Evolutionary conservation across 2,329 filamentous ascomycete species (phyloP), one percentile per base, ranked within the genome.

Genomic region (Celoporthe dispersa): DNA sequence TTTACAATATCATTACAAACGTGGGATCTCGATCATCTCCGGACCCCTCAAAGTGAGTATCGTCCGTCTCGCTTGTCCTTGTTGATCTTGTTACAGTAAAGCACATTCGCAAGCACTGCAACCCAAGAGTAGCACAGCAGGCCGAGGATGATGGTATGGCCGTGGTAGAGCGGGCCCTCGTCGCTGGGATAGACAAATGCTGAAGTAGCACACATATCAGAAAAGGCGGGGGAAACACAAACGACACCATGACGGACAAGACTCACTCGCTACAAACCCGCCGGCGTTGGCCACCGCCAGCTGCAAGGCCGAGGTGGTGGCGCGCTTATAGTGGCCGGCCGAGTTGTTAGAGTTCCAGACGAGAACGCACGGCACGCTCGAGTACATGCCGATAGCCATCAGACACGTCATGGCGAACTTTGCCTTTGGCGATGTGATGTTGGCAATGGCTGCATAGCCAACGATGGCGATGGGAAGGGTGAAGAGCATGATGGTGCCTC

Each of bases 341-440:
- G 86, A 89, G 76, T 92, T 92, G 76, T 91, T 91, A 2, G 87
- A 87, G 72, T 89, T 86, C 89, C 90, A 92, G 1, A 86, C 89
- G 12, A 92, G 79, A 3, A 91, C 85, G 25, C 85, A 87, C 0
- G 90, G 89, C 0, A 91, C 88, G 57, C 86, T 87, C 61, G 84
- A 83, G 75, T 91, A 92, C 76, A 91, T 83, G 12, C 90, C 90
- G 0, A 85, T 86, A 0, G 89, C 87, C 88, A 91, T 90, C 67
- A 92, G 80, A 74, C 90, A 90, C 0, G 89, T 91, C 87, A 91
- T 91, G 53, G 84, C 88, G 73, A 91, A 91, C 66, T 88, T 86
- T 5, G 86, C 82, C 1, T 83, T 81, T 1, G 87, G 77, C 31
- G 83, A 81, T 12, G 81, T 76, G 25, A 86, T 82, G 63, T 88